Evolutionary conservation across 192 early-diverging fungal genomes (phyloP).

Genomic region (Dimargaris verticillata): DNA sequence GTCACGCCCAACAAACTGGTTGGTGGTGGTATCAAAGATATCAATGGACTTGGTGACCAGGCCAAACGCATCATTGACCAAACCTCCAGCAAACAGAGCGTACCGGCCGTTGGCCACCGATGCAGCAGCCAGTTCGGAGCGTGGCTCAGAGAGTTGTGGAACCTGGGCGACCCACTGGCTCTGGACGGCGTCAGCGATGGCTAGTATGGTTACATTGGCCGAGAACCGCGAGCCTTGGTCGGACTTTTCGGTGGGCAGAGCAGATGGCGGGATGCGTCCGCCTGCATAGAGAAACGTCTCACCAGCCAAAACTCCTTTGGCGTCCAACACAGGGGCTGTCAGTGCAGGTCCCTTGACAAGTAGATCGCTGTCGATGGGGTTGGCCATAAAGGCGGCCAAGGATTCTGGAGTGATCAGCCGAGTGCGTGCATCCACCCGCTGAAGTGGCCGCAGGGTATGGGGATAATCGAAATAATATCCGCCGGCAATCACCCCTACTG

Average conservation of each 20-base stretch:
- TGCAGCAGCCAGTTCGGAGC: background rate
- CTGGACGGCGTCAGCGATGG: background rate
- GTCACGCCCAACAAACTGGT: background rate
- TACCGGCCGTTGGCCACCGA: background rate
- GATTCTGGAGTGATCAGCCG: background rate
- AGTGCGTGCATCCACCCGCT: background rate
- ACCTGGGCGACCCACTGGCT: background rate
- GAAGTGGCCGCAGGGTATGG: background rate
- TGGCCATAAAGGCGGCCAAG: background rate
- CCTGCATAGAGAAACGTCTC: slow-evolving; percentile 1
- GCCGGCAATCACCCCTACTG: background rate
- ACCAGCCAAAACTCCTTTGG: background rate
- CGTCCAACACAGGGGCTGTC: background rate
- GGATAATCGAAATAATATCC: slow-evolving; percentile 7
- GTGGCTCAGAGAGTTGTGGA: slow-evolving; percentile 3
- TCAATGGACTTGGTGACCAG: slow-evolving; percentile 10
- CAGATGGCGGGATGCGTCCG: background rate
- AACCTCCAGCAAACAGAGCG: slow-evolving; percentile 2
- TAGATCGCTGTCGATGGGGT: background rate
- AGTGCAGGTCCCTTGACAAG: slow-evolving; percentile 1
- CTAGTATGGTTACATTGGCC: background rate
- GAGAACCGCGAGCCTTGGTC: background rate
- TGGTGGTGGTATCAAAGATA: background rate
- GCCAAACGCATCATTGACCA: background rate
- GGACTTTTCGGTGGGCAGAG: background rate